These are phyloP conservation scores for Trichoderma aggressivum DNA, from an alignment of 2,329 filamentous ascomycete genomes.

Conservation along the genomic window DNA sequence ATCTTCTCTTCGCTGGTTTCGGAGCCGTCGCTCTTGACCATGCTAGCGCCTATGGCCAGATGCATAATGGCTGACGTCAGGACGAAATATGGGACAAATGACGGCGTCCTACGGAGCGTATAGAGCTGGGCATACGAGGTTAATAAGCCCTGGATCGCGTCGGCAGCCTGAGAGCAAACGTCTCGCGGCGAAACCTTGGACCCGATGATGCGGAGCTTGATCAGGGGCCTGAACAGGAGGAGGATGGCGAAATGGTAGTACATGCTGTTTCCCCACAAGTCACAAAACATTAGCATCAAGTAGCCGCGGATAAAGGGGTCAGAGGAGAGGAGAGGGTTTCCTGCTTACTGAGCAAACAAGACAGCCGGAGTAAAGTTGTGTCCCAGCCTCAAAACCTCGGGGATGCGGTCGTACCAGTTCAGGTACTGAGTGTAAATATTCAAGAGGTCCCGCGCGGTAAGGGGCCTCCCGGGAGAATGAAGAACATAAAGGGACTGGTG, in stretches of 20 bases:
- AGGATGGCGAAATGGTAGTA: conserved; percentile 68
- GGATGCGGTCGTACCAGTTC: conserved; percentile 68
- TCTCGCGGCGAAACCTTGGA: conserved; percentile 62
- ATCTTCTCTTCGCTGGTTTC: conserved; percentile 26
- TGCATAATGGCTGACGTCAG: conserved; percentile 60
- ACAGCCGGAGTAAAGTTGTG: conserved; percentile 71
- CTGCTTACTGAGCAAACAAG: conserved; percentile 66
- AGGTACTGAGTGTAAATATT: conserved; percentile 66
- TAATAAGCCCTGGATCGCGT: conserved; percentile 55
- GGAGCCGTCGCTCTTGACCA: conserved; percentile 23
- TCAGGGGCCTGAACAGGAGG: conserved; percentile 70
- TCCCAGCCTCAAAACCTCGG: conserved; percentile 59
- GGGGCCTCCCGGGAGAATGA: conserved; percentile 64
- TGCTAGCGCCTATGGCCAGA: conserved; percentile 48
- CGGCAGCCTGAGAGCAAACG: conserved; percentile 60
- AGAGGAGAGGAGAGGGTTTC: neutral
- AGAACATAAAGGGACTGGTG: conserved; percentile 69
- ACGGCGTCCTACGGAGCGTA: conserved; percentile 55
- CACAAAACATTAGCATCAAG: neutral
- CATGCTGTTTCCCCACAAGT: conserved; percentile 47
- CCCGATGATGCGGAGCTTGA: conserved; percentile 61
- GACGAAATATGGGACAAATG: conserved; percentile 61
- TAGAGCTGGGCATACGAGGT: conserved; percentile 58
- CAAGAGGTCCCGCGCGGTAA: conserved; percentile 62
- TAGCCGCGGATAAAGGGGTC: conserved; percentile 8